A percentile compares a stretch with the other conserved stretches of the same genome.
phyloP scores from a whole-genome alignment of 176 grass and related monocot species.

The Avena insularis region DNA sequence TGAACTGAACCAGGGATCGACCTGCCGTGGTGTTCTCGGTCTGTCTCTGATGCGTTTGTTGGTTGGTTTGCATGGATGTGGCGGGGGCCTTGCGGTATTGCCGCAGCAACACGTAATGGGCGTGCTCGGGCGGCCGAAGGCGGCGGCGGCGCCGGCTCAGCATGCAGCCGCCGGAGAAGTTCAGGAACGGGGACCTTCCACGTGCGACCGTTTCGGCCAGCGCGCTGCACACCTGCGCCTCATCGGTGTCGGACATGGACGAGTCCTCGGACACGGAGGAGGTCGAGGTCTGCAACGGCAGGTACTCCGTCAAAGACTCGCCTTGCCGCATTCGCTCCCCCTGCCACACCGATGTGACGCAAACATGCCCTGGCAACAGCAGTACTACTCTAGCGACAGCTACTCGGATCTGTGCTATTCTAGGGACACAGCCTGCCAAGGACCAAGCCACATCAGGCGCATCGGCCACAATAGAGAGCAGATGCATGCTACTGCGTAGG shows the following conservation, averaged over 20 bases:
- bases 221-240: constrained; percentile 45
- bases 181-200: constrained; percentile 78
- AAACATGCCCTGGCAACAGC: constrained; percentile 40
- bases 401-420: constrained; percentile 92
- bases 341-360: constrained; percentile 39
- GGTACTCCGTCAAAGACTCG: constrained; percentile 59
- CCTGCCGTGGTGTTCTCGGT: too few species aligned
- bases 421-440: constrained; percentile 62
- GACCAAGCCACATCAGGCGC: constrained; percentile 45
- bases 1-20: background rate
- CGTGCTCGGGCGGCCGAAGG: too few species aligned
- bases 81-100: too few species aligned
- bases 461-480: too few species aligned
- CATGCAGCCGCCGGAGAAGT: constrained; percentile 94
- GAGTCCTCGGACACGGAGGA: constrained; percentile 87
- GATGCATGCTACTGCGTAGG: constrained; percentile 53
- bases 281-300: constrained; percentile 61
- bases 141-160: constrained; percentile 54
- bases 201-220: constrained; percentile 48
- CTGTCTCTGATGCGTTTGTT: constrained; percentile 23
- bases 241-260: constrained; percentile 85
- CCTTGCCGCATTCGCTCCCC: constrained; percentile 33
- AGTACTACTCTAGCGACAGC: constrained; percentile 86
- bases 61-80: constrained; percentile 24
- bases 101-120: too few species aligned